A percentile compares a stretch with the other conserved stretches of the same genome.
Evolutionary conservation across 192 early-diverging fungal genomes (phyloP).

Genomic region (Ambispora gerdemannii): DNA sequence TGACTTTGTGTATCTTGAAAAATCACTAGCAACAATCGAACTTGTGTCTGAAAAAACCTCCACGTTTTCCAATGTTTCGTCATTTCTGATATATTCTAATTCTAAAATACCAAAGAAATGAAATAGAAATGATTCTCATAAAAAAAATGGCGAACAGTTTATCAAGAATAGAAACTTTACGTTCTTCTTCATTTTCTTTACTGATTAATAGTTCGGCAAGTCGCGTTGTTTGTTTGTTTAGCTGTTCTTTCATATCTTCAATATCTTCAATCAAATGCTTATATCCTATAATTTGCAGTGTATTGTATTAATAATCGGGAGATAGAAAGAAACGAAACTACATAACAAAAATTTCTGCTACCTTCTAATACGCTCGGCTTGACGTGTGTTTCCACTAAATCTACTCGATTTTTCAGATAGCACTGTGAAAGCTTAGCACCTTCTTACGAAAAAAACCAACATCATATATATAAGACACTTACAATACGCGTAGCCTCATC

Average conservation of each 20-base stretch:
- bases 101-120: not conserved
- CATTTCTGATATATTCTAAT: conserved; percentile 30
- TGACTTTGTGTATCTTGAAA: conserved; percentile 73
- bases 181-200: no score
- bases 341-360: conserved; percentile 30
- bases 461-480: not conserved
- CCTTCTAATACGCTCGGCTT: conserved; percentile 61
- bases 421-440: conserved; percentile 35
- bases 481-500: conserved; percentile 69
- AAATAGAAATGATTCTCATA: not conserved
- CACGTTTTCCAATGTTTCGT: conserved; percentile 75
- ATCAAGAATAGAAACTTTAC: conserved; percentile 41
- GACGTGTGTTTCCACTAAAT: conserved; percentile 76
- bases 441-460: not conserved
- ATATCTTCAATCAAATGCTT: conserved; percentile 60
- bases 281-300: conserved; percentile 33
- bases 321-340: not conserved
- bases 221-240: conserved; percentile 58
- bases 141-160: conserved; percentile 4
- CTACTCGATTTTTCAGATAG: conserved; percentile 53
- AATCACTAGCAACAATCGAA: conserved; percentile 79
- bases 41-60: conserved; percentile 96
- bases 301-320: not conserved
- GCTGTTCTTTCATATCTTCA: conserved; percentile 58
- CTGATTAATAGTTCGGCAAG: conserved; percentile 45